Evolutionary conservation across 352 stramenopile genomes (phyloP), one percentile per base, ranked within the genome.

Genomic region (Albugo candida): DNA sequence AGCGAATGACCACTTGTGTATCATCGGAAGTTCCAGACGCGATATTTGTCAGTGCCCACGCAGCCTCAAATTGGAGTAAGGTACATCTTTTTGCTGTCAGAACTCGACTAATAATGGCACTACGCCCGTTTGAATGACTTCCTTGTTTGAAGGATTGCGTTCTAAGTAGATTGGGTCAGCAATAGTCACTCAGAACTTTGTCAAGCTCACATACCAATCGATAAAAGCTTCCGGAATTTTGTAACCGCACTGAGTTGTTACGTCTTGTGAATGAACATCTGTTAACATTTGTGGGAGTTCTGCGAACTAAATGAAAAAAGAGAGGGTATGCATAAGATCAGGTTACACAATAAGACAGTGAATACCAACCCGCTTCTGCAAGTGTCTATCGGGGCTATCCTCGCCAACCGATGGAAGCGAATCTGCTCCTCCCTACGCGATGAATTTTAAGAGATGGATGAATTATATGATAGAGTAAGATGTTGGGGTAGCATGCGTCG

Each of bases 41-140:
- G 65, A 99, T 99, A 67, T 99, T 99, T 31, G 96, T 99, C 16
- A 99, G 66, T 27, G 94, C 93, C 96, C 96, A 99, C 5, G 96
- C 95, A 17, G 96, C 94, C 62, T 99, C 96, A 55, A 99, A 99
- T 67, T 99, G 95, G 36, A 89, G 58, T 43, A 65, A 35, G 71
- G 71, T 47, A 92, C 96, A 57, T 97, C 89, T 48, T 97, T 83
- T 37, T 84, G 76, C 60, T 96, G 71, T 45, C 99, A 71, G 65
- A 99, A 99, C 65, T 96, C 69, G 21, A 99, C 94, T 54, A 99
- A 98, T 40, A 94, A 81, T 12, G 95, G 95, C 24, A 99, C 93
- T 11, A 99, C 93, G 41, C 93, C 93, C 2, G 85, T 85, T n/a
- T 96, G 72, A 56, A 99, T 99, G 39, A 99, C 95, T 60, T 98